phyloP scores from a whole-genome alignment of 768 basidiomycete species.

The Glaciozyma martinii region DNA sequence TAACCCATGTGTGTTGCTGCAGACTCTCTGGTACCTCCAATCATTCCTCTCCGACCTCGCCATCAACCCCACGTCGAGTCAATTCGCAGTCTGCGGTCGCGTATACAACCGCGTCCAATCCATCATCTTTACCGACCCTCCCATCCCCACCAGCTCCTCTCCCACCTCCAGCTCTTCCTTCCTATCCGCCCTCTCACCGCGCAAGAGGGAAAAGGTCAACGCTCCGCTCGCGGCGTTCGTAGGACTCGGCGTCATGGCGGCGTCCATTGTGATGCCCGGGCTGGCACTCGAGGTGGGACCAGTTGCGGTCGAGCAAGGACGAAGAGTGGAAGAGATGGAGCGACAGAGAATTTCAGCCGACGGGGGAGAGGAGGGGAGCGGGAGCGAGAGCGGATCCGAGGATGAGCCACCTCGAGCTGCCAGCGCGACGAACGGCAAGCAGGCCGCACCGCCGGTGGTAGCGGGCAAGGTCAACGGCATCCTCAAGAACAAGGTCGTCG shows the following conservation, averaged over 20 bases:
- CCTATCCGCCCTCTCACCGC: not conserved
- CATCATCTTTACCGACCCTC: conserved; percentile 86
- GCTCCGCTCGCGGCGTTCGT: conserved; percentile 64
- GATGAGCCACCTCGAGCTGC: not conserved
- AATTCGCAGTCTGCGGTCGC: conserved; percentile 85
- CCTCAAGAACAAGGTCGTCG: not conserved
- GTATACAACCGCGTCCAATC: conserved; percentile 85
- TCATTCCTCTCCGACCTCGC: conserved; percentile 73
- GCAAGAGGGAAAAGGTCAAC: conserved; percentile 54
- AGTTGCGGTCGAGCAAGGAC: conserved; percentile 82
- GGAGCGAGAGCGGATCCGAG: conserved; percentile 24
- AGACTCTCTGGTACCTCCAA: conserved; percentile 99
- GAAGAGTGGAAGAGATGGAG: conserved; percentile 45
- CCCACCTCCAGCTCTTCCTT: conserved; percentile 37
- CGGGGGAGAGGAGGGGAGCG: conserved; percentile 21
- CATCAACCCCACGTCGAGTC: conserved; percentile 37
- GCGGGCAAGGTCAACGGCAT: not conserved
- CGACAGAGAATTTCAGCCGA: conserved; percentile 14
- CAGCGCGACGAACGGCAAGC: not conserved
- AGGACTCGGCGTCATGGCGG: conserved; percentile 75
- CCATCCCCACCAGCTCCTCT: conserved; percentile 53
- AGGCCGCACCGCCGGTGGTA: not conserved
- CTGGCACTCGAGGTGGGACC: conserved; percentile 66
- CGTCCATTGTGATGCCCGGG: conserved; percentile 63
- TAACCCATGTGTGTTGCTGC: conserved; percentile 1